Percentiles rank a stretch among this genome's conserved stretches.
Evolutionary conservation across 495 filamentous ascomycete species (phyloP).

Genomic region (Chaetomium fimeti): DNA sequence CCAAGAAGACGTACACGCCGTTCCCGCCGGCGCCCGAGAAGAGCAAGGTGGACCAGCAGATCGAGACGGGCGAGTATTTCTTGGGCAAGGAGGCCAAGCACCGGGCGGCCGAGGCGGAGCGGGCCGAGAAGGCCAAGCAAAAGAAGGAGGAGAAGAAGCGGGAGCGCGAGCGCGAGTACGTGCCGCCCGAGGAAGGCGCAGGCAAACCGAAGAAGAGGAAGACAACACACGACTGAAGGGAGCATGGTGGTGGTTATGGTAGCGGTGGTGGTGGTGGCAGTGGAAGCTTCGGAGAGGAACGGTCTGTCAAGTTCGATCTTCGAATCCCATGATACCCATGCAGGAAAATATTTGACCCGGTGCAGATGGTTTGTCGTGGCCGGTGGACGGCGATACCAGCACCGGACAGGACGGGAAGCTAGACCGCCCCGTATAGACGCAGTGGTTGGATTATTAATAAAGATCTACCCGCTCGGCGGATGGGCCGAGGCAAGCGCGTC

Average conservation of each 20-base stretch:
- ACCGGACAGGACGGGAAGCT: not conserved
- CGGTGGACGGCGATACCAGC: not conserved
- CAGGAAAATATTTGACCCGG: constrained; percentile 24
- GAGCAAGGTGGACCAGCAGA: constrained; percentile 97
- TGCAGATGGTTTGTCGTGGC: not conserved
- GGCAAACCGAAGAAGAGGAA: constrained; percentile 62
- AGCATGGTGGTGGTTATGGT: not conserved
- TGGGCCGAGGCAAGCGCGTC: constrained; percentile 30
- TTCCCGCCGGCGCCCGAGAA: constrained; percentile 61
- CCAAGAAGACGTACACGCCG: constrained; percentile 90
- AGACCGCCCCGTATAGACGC: not conserved
- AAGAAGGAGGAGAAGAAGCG: constrained; percentile 88
- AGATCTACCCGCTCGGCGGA: constrained; percentile 8
- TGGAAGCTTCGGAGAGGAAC: constrained; percentile 11
- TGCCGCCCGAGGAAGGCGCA: constrained; percentile 74
- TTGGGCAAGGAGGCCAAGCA: constrained; percentile 88
- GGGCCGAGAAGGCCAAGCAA: constrained; percentile 74
- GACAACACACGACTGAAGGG: constrained; percentile 48
- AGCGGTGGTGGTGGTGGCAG: not conserved
- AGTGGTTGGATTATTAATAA: constrained; percentile 16
- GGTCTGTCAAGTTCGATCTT: constrained; percentile 18
- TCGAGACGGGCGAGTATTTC: constrained; percentile 98
- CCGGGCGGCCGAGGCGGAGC: constrained; percentile 70
- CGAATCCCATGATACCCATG: constrained; percentile 36
- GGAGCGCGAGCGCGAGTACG: constrained; percentile 78